A percentile compares a stretch with the other conserved stretches of the same genome.
Conservation (phyloP, 2,329 filamentous ascomycete genomes). For the Neurospora sp. region DNA sequence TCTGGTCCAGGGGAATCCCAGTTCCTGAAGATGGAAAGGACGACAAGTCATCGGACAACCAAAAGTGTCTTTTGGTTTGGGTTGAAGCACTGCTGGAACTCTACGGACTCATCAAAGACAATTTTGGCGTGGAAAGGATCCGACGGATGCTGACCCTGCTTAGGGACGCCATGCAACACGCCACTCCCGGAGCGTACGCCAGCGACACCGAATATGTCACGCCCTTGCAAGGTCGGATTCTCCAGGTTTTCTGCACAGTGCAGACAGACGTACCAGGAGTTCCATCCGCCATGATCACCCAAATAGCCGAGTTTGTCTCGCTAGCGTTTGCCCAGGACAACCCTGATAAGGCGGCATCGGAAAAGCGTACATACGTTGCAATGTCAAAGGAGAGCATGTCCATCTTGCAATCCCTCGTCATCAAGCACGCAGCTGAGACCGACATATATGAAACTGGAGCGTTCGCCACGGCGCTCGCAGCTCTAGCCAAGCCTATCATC, state of each 20-base stretch:
- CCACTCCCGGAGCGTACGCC: constrained; percentile 57
- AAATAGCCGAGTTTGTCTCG: constrained; percentile 61
- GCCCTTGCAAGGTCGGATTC: constrained; percentile 58
- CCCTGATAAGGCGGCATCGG: constrained; percentile 24
- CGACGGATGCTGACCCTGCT: constrained; percentile 62
- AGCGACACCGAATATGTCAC: constrained; percentile 66
- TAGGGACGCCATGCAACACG: constrained; percentile 59
- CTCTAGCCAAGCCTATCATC: constrained; percentile 59
- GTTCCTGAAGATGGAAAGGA: constrained; percentile 30
- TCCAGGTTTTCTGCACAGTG: constrained; percentile 59
- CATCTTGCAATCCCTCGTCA: constrained; percentile 52
- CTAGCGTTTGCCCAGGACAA: constrained; percentile 51
- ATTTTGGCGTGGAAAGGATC: constrained; percentile 53
- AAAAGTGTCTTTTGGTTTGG: constrained; percentile 80
- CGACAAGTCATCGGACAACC: constrained; percentile 52
- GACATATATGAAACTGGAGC: constrained; percentile 63
- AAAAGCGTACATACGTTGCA: constrained; percentile 75
- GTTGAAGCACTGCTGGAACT: constrained; percentile 66
- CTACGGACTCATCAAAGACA: constrained; percentile 61
- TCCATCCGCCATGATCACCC: constrained; percentile 56
- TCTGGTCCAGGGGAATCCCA: constrained; percentile 62
- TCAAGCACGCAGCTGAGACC: constrained; percentile 48
- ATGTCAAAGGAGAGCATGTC: constrained; percentile 76
- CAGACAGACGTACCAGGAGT: constrained; percentile 56
- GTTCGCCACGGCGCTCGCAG: constrained; percentile 53